Evolutionary conservation across 305 asterid species (phyloP), one percentile per base, ranked within the genome.

Genomic region (Fraxinus latifolia): DNA sequence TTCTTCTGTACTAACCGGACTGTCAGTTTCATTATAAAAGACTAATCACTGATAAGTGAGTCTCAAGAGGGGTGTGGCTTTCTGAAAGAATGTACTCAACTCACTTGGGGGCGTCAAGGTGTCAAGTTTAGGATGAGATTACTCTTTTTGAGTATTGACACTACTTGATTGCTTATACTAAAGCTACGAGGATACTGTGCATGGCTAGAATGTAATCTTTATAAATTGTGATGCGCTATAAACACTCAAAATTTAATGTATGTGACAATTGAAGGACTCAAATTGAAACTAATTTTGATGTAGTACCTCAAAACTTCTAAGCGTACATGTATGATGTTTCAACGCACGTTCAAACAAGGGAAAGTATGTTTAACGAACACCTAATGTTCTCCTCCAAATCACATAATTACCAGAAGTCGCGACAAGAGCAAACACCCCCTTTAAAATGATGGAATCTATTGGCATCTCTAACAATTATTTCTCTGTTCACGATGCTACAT

Each of bases 381-480:
- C 36, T 12, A 27, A 27, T 68, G 23, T 68, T 68, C 36, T 29
- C 37, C 37, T 68, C 33, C 33, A 62, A 7, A 1, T 47, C 4
- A 3, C 19, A 77, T 1, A 71, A 77, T 87, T 79, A 90, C 95
- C 98, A 90, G 75, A 92, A 91, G 80, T 91, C 96, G n/a, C 79
- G 36, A 42, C 96, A 92, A 34, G 94, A 89, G 83, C 97, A 90
- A 7, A 14, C 80, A 0, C 96, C 96, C 62, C 89, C 89, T 76
- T 89, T 87, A 27, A 92, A 92, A 88, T 85, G 94, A 88, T 91
- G 97, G 81, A 87, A 91, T 39, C 97, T 87, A 75, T 73, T 93
- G 31, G 89, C 88, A 86, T 93, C 93, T 83, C 97, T 88, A 27
- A 91, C 91, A 34, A 92, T 86, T 68, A 92, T 87, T 78, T 88